Percentiles rank a stretch among this genome's conserved stretches.
These are phyloP conservation scores for Neoconidiobolus thromboides DNA, from an alignment of 371 early-diverging fungal genomes.

Conservation along the genomic window DNA sequence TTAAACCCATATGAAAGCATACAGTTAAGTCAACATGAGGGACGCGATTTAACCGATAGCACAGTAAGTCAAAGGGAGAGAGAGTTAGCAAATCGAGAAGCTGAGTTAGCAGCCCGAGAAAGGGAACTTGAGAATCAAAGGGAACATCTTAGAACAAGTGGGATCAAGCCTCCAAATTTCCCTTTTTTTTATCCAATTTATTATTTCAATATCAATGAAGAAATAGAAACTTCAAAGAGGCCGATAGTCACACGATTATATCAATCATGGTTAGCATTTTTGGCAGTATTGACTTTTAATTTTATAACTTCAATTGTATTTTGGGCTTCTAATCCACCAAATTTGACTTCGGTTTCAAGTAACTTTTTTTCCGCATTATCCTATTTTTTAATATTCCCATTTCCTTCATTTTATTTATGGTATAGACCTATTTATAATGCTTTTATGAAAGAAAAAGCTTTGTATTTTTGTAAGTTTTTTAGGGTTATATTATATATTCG, in stretches of 20 bases:
- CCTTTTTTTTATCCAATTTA: conserved; percentile 69
- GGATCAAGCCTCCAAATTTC: conserved; percentile 53
- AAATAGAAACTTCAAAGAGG: conserved; percentile 50
- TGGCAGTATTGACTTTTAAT: conserved; percentile 19
- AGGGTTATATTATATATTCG: neutral
- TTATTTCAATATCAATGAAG: conserved; percentile 52
- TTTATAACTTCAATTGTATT: neutral
- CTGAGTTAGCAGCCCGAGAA: conserved; percentile 15
- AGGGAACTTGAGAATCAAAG: conserved; percentile 14
- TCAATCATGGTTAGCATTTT: conserved; percentile 56
- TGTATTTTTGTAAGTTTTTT: conserved; percentile 52
- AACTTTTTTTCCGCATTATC: conserved; percentile 60
- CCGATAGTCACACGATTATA: conserved; percentile 42
- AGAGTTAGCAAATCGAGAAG: conserved; percentile 15
- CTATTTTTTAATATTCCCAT: conserved; percentile 54
- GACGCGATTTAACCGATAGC: neutral
- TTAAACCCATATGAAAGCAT: neutral
- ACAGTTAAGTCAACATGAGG: neutral
- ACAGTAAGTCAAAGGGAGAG: conserved; percentile 1
- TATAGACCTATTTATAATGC: conserved; percentile 79
- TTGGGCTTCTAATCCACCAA: conserved; percentile 31
- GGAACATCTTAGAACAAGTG: conserved; percentile 15
- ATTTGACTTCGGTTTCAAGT: conserved; percentile 42
- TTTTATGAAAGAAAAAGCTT: conserved; percentile 66
- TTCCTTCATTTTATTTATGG: conserved; percentile 69